These are phyloP conservation scores for Pontederia paniculata DNA, from an alignment of 176 grass and related monocot genomes.

Conservation along the genomic window DNA sequence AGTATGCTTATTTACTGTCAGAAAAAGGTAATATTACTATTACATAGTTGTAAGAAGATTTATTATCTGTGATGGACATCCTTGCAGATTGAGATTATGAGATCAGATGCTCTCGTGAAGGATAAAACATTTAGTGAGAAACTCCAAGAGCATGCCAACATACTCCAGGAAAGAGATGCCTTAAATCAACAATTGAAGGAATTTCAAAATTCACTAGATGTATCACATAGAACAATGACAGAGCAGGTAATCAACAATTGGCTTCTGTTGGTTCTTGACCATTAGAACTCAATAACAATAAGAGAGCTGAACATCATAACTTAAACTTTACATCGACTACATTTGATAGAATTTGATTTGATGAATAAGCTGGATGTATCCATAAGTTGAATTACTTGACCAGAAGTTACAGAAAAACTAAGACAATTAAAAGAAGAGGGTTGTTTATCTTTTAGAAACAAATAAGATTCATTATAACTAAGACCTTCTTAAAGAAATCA, in stretches of 20 bases:
- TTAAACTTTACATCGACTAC: too few relatives aligned
- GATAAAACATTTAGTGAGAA: constrained; percentile 40
- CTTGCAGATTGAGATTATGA: constrained; percentile 70
- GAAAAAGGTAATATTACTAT: constrained; percentile 5
- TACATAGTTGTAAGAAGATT: neutral
- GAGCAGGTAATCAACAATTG: constrained; percentile 44
- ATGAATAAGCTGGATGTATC: too few relatives aligned
- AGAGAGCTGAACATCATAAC: neutral
- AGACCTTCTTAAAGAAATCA: too few relatives aligned
- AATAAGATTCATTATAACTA: too few relatives aligned
- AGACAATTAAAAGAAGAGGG: too few relatives aligned
- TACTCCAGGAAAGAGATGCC: constrained; percentile 44
- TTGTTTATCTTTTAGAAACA: too few relatives aligned
- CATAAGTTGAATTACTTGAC: too few relatives aligned
- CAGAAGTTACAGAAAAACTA: too few relatives aligned
- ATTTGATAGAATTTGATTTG: too few relatives aligned
- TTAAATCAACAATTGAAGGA: constrained; percentile 52
- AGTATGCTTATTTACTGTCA: constrained; percentile 20
- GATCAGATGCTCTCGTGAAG: constrained; percentile 67
- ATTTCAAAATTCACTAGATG: constrained; percentile 60
- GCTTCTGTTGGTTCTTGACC: neutral
- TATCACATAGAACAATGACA: constrained; percentile 59
- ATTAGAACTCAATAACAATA: neutral
- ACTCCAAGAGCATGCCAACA: constrained; percentile 44
- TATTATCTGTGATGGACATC: constrained; percentile 22